Conservation (phyloP, 176 grass and related monocot genomes). For the Oryza glaberrima region DNA sequence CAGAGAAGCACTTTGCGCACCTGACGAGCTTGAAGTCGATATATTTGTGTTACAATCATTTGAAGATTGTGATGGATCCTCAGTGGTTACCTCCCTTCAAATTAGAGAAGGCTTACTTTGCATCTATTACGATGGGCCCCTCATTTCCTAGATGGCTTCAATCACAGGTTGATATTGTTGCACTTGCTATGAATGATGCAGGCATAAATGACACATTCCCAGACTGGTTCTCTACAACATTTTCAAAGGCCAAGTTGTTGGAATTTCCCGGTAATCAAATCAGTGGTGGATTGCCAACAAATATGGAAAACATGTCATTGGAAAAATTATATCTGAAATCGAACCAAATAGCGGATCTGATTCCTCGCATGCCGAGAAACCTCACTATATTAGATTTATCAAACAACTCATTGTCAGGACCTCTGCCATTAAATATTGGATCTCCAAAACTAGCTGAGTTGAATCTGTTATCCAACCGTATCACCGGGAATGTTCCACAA, state of each 20-base stretch:
- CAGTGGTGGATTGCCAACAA: slow-evolving; percentile 25
- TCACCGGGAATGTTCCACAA: slow-evolving; percentile 31
- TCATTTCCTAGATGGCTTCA: slow-evolving; percentile 40
- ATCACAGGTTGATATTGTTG: not conserved
- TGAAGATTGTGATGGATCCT: not conserved
- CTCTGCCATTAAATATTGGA: too few relatives aligned
- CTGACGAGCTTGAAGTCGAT: not conserved
- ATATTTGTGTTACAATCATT: slow-evolving; percentile 19
- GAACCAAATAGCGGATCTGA: not conserved
- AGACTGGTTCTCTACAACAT: slow-evolving; percentile 3
- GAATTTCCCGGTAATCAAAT: slow-evolving; percentile 46
- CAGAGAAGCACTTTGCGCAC: slow-evolving; percentile 7
- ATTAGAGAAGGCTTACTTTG: not conserved
- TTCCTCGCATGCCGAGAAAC: not conserved
- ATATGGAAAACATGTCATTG: not conserved
- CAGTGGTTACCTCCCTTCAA: slow-evolving; percentile 43
- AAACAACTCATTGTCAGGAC: too few relatives aligned
- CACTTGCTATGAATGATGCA: not conserved
- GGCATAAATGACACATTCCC: slow-evolving; percentile 1
- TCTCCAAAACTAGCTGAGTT: too few relatives aligned
- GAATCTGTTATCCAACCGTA: not conserved
- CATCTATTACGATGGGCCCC: slow-evolving; percentile 30
- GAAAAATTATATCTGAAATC: not conserved
- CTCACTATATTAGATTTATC: not conserved
- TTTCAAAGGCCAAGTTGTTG: not conserved